Evolutionary conservation across 495 filamentous ascomycete species (phyloP), one percentile per base, ranked within the genome.

Genomic region (Xylaria curta): DNA sequence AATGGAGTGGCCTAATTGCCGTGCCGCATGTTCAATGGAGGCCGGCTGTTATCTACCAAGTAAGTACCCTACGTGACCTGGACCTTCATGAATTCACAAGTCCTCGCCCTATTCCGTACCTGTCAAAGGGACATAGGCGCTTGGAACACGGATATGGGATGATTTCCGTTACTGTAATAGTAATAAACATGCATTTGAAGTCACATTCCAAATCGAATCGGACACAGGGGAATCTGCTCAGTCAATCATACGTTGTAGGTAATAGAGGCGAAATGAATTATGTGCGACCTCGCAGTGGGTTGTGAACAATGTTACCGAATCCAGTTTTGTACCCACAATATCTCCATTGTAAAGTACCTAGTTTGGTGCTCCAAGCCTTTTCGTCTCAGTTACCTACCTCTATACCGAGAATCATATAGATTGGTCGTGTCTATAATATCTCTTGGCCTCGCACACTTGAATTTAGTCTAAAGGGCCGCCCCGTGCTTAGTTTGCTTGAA

Each of bases 201-300:
- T 46, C 9, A 62, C 59, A 70, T 70, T 62, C 58, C 68, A 70
- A 62, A 62, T 69, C 24, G 44, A 26, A 42, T n/a, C 15, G 28
- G 44, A 24, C 44, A 47, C 19, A 19, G 33, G 49, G 49, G 49
- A 66, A 46, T 66, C 49, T 26, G 5, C 31, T 67, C n/a, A 56
- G 42, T 56, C 65, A 42, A 56, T 56, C 65, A 42, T 54, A 67
- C 65, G 33, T 58, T 54, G 51, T 44, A 58, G 51, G 38, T 46
- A 68, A 58, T 26, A 44, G 28, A 68, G 33, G 51, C 21, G 65
- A 68, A 68, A 68, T 24, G 36, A 46, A 21, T 28, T 58, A 38
- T 12, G 49, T 56, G 36, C 51, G 33, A 28, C 33, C 65, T 42
- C 38, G 46, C 46, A 53, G 62, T 33, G 62, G 42, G 17, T 40